Conservation (phyloP, 768 basidiomycete genomes). For the Xerocomellus amylosporus region DNA sequence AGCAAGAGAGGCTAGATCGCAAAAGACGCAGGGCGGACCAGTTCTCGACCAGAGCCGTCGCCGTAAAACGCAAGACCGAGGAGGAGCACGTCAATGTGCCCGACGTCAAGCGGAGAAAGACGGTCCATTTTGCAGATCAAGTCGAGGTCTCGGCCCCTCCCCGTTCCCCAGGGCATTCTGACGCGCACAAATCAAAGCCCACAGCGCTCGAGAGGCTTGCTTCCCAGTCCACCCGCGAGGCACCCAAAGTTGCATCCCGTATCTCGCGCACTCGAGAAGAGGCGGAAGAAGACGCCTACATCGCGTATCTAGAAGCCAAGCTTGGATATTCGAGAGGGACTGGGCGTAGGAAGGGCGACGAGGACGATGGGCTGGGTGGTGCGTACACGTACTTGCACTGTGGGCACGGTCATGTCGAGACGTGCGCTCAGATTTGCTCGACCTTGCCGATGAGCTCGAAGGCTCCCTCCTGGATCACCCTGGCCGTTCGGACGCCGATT, state of each 20-base stretch:
- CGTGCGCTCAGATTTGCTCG: slow-evolving; percentile 47
- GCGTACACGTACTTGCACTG: slow-evolving; percentile 16
- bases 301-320: slow-evolving; percentile 76
- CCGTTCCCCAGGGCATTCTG: neutral
- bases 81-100: slow-evolving; percentile 46
- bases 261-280: slow-evolving; percentile 41
- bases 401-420: neutral
- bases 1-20: slow-evolving; percentile 53
- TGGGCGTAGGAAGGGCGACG: slow-evolving; percentile 45
- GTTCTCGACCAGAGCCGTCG: slow-evolving; percentile 39
- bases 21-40: slow-evolving; percentile 65
- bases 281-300: slow-evolving; percentile 79
- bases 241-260: neutral
- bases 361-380: slow-evolving; percentile 87
- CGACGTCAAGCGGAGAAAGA: slow-evolving; percentile 44
- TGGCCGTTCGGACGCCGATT: neutral
- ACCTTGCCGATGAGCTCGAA: slow-evolving; percentile 41
- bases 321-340: slow-evolving; percentile 52
- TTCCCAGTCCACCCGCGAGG: slow-evolving; percentile 13
- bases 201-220: slow-evolving; percentile 38
- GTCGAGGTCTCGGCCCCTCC: neutral
- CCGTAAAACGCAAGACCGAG: slow-evolving; percentile 41
- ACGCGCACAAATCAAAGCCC: neutral
- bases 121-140: slow-evolving; percentile 19
- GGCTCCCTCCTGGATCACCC: neutral